Evolutionary conservation across 2,329 filamentous ascomycete species (phyloP).

Genomic region (Aspergillus awamori): DNA sequence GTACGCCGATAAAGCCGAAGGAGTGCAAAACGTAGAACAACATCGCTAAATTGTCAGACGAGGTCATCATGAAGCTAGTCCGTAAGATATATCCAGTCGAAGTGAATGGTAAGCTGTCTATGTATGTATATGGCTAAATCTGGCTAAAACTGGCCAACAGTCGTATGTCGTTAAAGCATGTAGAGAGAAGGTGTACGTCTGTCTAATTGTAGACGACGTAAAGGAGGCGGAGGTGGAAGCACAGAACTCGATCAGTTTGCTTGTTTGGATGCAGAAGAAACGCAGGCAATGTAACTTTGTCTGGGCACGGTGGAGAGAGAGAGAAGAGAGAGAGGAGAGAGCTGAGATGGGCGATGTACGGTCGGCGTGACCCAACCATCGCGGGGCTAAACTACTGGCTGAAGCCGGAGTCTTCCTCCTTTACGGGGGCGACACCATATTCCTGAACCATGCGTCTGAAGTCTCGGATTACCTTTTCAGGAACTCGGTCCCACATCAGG

Average conservation of each 20-base stretch:
- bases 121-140: slow-evolving; percentile 30
- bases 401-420: slow-evolving; percentile 34
- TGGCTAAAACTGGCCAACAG: slow-evolving; percentile 27
- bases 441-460: slow-evolving; percentile 91
- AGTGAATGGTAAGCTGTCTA: slow-evolving; percentile 30
- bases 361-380: slow-evolving; percentile 6
- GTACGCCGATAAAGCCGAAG: slow-evolving; percentile 25
- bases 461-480: slow-evolving; percentile 84
- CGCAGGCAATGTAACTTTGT: slow-evolving; percentile 18
- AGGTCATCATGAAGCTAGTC: slow-evolving; percentile 23
- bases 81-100: slow-evolving; percentile 28
- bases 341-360: slow-evolving; percentile 12
- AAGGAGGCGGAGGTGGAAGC: slow-evolving; percentile 18
- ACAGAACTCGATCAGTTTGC: slow-evolving; percentile 14
- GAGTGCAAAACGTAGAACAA: slow-evolving; percentile 22
- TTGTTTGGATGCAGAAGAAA: slow-evolving; percentile 12
- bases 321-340: slow-evolving; percentile 7
- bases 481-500: slow-evolving; percentile 91
- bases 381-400: slow-evolving; percentile 16
- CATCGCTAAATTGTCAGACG: slow-evolving; percentile 27
- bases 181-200: slow-evolving; percentile 8
- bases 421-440: slow-evolving; percentile 51
- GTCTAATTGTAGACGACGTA: slow-evolving; percentile 13
- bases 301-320: slow-evolving; percentile 12
- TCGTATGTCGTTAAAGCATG: slow-evolving; percentile 20